Evolutionary conservation across 2,329 filamentous ascomycete genomes (phyloP), one percentile per base, ranked within the genome.

Genomic region (Colletotrichum lini): DNA sequence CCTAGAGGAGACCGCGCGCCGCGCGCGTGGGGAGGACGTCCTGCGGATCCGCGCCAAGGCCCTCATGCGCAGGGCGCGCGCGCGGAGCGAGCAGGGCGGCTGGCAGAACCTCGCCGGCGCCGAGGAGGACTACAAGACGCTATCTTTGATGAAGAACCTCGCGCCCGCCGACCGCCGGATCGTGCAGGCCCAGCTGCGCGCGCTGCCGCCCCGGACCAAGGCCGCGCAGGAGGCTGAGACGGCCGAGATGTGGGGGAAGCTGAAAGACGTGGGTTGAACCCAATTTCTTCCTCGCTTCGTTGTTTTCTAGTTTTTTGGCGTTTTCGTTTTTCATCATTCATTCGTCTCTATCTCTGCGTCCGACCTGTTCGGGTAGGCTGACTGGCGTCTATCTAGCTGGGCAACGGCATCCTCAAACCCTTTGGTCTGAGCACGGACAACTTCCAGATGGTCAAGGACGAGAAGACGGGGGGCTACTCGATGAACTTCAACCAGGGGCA

Each of bases 231-330:
- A 98, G 78, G 89, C 88, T 75, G 96, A 99, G 82, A 94, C 96
- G 89, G 92, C 89, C 3, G 96, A 99, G 83, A 98, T 98, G 95
- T 97, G 98, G 95, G 94, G 93, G 21, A 98, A 98, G 84, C 83
- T 99, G 76, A 98, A 97, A 79, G 91, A 92, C 76, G 89, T 91
- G 74, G 83, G 88, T 85, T 30, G 30, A 30, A 8, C 9, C 30
- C 30, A 30, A 30, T 30, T 8, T 30, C 6, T 30, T 9, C 2
- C 30, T 30, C 30, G 8, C 30, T 30, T 30, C 30, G 30, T 30
- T 30, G 30, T 30, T 30, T 30, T 30, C 26, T 26, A 26, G 1
- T 30, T 13, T n/a, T n/a, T n/a, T n/a, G n/a, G n/a, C n/a, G n/a
- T n/a, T n/a, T n/a, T n/a, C n/a, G n/a, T n/a, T n/a, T n/a, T n/a